Evolutionary conservation across 2,329 filamentous ascomycete genomes (phyloP).

Genomic region (Beauveria sp.): DNA sequence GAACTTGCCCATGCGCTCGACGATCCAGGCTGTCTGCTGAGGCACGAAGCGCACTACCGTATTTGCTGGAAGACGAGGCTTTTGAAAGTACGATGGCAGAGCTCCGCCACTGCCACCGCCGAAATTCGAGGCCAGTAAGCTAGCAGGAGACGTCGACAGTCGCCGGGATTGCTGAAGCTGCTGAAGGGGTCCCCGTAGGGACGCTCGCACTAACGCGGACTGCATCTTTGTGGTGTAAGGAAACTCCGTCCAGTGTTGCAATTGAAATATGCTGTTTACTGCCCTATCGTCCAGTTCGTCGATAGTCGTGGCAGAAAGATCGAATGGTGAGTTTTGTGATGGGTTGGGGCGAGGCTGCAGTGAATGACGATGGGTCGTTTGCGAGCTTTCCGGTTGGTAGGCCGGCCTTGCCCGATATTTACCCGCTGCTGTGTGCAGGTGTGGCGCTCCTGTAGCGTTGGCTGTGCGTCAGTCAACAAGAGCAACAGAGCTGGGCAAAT

Average conservation of each 20-base stretch:
- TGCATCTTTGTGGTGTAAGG: constrained; percentile 18
- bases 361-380: background rate
- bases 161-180: constrained; percentile 18
- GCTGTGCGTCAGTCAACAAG: too few relatives aligned
- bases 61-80: constrained; percentile 72
- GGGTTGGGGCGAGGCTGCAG: background rate
- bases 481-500: background rate
- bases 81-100: constrained; percentile 72
- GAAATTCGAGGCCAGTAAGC: constrained; percentile 27
- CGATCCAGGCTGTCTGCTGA: constrained; percentile 99
- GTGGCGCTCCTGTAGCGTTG: too few relatives aligned
- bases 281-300: background rate
- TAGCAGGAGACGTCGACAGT: constrained; percentile 24
- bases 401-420: constrained; percentile 2
- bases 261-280: background rate
- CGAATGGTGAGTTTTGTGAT: background rate
- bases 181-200: constrained; percentile 18
- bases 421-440: background rate
- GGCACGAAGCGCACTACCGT: constrained; percentile 94
- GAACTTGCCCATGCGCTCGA: constrained; percentile 99
- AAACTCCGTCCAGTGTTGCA: background rate
- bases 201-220: constrained; percentile 23
- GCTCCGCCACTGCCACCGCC: constrained; percentile 19
- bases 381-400: background rate
- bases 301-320: background rate